phyloP scores from a whole-genome alignment of 441 rosid species.

The Pelargonium citronellum region DNA sequence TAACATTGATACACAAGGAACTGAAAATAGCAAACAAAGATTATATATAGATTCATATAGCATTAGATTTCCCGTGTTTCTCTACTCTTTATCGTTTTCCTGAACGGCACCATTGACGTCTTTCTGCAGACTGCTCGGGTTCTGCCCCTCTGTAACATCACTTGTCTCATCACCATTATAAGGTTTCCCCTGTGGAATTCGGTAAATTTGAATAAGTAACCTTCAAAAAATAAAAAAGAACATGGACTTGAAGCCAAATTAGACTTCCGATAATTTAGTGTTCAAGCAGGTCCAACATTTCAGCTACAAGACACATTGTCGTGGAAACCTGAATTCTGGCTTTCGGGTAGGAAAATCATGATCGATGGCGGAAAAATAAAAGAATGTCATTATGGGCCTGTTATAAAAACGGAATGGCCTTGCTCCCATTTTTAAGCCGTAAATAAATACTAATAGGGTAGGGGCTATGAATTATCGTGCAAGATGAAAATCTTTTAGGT shows the following conservation, averaged over 20 bases:
- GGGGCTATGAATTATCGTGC: too few species aligned
- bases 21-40: not conserved
- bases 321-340: too few species aligned
- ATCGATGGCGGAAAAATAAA: too few species aligned
- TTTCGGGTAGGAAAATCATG: too few species aligned
- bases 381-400: too few species aligned
- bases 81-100: conserved; percentile 32
- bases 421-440: too few species aligned
- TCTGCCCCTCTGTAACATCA: conserved; percentile 33
- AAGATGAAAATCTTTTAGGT: too few species aligned
- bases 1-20: not conserved
- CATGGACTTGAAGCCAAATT: conserved; percentile 1
- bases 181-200: conserved; percentile 32
- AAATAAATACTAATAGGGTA: too few species aligned
- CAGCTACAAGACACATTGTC: too few species aligned
- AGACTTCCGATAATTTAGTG: too few species aligned
- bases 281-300: too few species aligned
- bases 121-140: conserved; percentile 28
- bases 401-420: too few species aligned
- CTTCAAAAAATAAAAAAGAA: conserved; percentile 17
- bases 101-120: conserved; percentile 26
- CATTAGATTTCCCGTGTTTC: conserved; percentile 9
- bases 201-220: conserved; percentile 35
- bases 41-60: not conserved
- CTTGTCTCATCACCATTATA: conserved; percentile 5